Evolutionary conservation across 108 stramenopile species (phyloP), one percentile per base, ranked within the genome.

Genomic region (Asterionellopsis glacialis): DNA sequence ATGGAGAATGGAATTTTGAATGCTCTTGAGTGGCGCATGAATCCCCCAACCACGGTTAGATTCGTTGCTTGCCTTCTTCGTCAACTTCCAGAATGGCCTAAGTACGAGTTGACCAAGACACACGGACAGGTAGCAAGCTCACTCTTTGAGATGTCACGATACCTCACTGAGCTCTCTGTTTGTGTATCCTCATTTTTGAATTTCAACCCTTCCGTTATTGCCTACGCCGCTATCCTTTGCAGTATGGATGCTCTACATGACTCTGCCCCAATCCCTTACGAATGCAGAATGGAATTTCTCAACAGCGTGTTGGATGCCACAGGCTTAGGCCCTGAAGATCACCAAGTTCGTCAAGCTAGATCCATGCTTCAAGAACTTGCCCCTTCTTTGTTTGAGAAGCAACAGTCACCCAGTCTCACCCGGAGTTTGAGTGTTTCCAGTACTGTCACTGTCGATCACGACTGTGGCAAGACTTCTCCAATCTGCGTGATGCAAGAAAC

Each of bases 201-300:
- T 23, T 60, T 19, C 51, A 61, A 45, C n/a, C 68, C 83, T 6
- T 81, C 82, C 44, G 57, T 67, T 14, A 72, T 88, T 53, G 73
- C 83, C 21, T 88, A 81, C 58, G 69, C 74, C 11, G 68, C 83
- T 15, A 60, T 88, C 11, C 57, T 88, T 15, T 81, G 82, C 54
- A 79, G 81, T 0, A 42, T 81, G 3, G 87, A 88, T 12, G 70
- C 51, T 18, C 33, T 79, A 12, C 40, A 69, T 49, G 41, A 51
- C 9, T 25, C 64, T 14, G 11, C 45, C 15, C 44, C 21, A 0
- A 59, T 66, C 18, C 65, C 65, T 28, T 40, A 57, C 13, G 49
- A 52, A 41, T 39, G 41, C 24, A n/a, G 63, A 18, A n/a, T 59
- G n/a, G 56, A 45, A 12, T 64, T 70, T 25, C 40, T 64, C 13